Evolutionary conservation across 176 grass and related monocot genomes (phyloP).

Genomic region (Tillandsia leiboldiana): DNA sequence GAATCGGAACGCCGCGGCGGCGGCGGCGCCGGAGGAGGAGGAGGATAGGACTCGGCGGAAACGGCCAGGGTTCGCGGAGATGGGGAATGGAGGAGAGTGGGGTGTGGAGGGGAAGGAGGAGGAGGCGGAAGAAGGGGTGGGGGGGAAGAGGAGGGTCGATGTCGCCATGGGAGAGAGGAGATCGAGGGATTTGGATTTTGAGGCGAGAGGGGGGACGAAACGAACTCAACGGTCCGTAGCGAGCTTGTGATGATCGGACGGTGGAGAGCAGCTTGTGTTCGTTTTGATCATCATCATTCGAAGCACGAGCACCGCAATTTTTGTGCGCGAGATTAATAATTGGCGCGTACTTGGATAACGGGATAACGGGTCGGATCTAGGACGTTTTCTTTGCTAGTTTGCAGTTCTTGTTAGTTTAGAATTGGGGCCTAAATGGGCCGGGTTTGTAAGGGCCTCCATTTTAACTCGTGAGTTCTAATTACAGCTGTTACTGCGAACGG

Average conservation of each 20-base stretch:
- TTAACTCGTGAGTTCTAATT: not conserved
- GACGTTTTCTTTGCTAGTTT: no score
- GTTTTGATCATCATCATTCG: no score
- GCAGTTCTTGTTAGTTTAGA: not conserved
- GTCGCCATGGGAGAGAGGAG: not conserved
- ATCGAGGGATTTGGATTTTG: not conserved
- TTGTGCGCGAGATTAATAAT: no score
- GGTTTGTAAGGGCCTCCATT: not conserved
- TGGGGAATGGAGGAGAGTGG: constrained; percentile 1
- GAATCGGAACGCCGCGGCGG: constrained; percentile 9
- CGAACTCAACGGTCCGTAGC: not conserved
- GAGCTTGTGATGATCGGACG: not conserved
- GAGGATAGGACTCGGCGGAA: constrained; percentile 3
- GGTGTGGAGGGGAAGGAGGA: constrained; percentile 15
- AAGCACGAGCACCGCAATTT: no score
- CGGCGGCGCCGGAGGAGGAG: constrained; percentile 1
- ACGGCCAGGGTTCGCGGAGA: constrained; percentile 5
- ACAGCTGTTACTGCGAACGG: no score
- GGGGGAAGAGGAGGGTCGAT: not conserved
- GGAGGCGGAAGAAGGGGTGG: not conserved
- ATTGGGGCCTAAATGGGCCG: not conserved
- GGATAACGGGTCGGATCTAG: no score
- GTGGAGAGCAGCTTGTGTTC: not conserved
- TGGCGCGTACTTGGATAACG: no score
- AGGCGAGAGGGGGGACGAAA: not conserved